Percentiles rank a stretch among this genome's conserved stretches.
These are phyloP conservation scores for Ramaria rubella DNA, from an alignment of 768 basidiomycete genomes.

Conservation along the genomic window DNA sequence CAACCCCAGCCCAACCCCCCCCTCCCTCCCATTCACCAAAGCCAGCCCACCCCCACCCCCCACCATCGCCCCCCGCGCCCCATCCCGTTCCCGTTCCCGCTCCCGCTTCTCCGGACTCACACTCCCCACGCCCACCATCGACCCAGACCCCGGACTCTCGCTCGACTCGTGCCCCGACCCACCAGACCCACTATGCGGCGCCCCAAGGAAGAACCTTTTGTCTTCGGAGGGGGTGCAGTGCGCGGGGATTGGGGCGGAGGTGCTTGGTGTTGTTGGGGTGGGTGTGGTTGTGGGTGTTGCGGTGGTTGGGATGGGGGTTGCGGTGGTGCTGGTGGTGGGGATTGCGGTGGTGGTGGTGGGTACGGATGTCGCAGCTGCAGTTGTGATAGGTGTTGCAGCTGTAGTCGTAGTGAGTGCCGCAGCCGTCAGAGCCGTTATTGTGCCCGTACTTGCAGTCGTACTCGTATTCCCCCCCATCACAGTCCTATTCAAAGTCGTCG, in stretches of 20 bases:
- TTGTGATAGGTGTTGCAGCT: neutral
- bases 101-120: neutral
- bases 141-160: constrained; percentile 6
- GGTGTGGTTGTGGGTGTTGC: neutral
- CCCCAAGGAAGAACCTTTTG: constrained; percentile 10
- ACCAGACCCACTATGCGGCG: constrained; percentile 1
- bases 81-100: neutral
- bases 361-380: neutral
- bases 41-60: neutral
- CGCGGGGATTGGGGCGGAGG: neutral
- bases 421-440: neutral
- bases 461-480: too few relatives aligned
- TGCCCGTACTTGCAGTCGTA: neutral
- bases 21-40: neutral
- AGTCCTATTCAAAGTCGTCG: too few relatives aligned
- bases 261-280: neutral
- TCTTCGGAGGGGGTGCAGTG: neutral
- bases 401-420: neutral
- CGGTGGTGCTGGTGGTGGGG: neutral
- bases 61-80: neutral
- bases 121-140: neutral
- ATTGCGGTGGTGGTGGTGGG: neutral
- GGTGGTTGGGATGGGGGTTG: neutral
- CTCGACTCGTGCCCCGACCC: constrained; percentile 6
- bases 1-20: too few relatives aligned